These are phyloP conservation scores for Potentilla sterilis DNA, from an alignment of 306 rosid species.

Conservation along the genomic window DNA sequence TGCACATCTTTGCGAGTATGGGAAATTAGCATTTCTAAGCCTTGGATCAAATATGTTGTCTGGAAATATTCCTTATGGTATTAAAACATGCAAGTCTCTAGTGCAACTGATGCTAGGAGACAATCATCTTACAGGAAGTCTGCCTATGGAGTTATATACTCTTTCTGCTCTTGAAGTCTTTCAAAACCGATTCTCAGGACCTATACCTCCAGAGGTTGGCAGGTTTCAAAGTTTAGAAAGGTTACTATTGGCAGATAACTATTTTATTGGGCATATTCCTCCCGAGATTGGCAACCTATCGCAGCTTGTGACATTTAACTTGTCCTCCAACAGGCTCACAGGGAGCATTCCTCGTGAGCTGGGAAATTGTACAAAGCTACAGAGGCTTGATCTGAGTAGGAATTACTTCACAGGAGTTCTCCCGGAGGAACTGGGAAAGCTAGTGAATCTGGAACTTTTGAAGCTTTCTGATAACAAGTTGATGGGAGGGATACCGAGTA, in stretches of 20 bases:
- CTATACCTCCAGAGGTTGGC: slow-evolving; percentile 52
- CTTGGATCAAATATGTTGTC: slow-evolving; percentile 64
- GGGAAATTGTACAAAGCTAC: slow-evolving; percentile 58
- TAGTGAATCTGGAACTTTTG: slow-evolving; percentile 71
- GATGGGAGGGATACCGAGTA: slow-evolving; percentile 55
- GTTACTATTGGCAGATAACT: slow-evolving; percentile 60
- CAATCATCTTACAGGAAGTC: slow-evolving; percentile 56
- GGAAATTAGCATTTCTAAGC: slow-evolving; percentile 59
- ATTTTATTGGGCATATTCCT: slow-evolving; percentile 58
- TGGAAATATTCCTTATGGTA: slow-evolving; percentile 64
- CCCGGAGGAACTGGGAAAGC: slow-evolving; percentile 54
- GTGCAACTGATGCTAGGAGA: slow-evolving; percentile 73
- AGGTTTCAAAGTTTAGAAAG: slow-evolving; percentile 48
- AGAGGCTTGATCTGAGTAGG: slow-evolving; percentile 79
- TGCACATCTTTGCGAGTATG: slow-evolving; percentile 51
- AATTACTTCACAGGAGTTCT: slow-evolving; percentile 52
- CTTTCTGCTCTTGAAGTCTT: slow-evolving; percentile 65
- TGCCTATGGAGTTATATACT: slow-evolving; percentile 57
- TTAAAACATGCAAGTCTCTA: slow-evolving; percentile 64
- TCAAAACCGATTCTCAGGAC: slow-evolving; percentile 56
- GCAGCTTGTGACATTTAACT: slow-evolving; percentile 58
- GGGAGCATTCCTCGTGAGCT: slow-evolving; percentile 62
- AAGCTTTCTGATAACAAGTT: slow-evolving; percentile 62
- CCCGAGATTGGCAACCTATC: slow-evolving; percentile 55
- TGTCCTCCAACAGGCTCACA: slow-evolving; percentile 54